Percentiles rank a stretch among this genome's conserved stretches.
Conservation (phyloP, 2,329 filamentous ascomycete species). For the Pseudogymnoascus sp. region DNA sequence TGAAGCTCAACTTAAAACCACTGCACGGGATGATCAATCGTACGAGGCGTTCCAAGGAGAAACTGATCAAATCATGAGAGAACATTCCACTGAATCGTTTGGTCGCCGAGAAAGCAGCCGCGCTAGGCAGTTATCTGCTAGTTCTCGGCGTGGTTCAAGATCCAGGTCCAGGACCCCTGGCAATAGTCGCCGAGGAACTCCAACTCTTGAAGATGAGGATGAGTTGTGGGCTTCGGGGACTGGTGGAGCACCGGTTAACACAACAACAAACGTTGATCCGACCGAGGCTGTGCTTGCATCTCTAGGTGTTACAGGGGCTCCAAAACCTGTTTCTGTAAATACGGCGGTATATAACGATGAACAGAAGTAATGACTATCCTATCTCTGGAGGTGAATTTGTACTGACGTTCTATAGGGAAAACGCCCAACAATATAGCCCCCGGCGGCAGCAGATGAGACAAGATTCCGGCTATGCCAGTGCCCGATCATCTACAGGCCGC, state of each 20-base stretch:
- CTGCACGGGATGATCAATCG: not conserved
- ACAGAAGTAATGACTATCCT: not conserved
- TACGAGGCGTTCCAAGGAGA: not conserved
- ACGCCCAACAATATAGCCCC: constrained; percentile 14
- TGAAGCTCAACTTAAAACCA: not conserved
- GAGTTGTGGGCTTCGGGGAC: constrained; percentile 25
- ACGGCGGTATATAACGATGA: not conserved
- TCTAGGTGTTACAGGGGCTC: constrained; percentile 30
- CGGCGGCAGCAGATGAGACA: constrained; percentile 15
- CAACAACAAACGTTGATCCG: constrained; percentile 18
- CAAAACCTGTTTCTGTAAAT: constrained; percentile 25
- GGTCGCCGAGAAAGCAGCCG: not conserved
- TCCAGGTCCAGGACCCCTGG: not conserved
- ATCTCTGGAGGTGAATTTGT: not conserved
- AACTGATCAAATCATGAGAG: not conserved
- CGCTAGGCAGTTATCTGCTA: not conserved
- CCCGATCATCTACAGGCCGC: constrained; percentile 24
- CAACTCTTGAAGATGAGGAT: constrained; percentile 15
- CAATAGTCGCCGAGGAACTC: not conserved
- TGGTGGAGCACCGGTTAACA: constrained; percentile 22
- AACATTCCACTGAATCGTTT: not conserved
- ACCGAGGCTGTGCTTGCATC: constrained; percentile 29
- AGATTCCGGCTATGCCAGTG: constrained; percentile 27
- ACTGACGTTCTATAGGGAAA: not conserved
- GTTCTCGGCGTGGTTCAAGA: not conserved